Percentiles rank a stretch among this genome's conserved stretches.
Evolutionary conservation across 2,329 filamentous ascomycete species (phyloP).

Genomic region (Nigrograna mackinnonii): DNA sequence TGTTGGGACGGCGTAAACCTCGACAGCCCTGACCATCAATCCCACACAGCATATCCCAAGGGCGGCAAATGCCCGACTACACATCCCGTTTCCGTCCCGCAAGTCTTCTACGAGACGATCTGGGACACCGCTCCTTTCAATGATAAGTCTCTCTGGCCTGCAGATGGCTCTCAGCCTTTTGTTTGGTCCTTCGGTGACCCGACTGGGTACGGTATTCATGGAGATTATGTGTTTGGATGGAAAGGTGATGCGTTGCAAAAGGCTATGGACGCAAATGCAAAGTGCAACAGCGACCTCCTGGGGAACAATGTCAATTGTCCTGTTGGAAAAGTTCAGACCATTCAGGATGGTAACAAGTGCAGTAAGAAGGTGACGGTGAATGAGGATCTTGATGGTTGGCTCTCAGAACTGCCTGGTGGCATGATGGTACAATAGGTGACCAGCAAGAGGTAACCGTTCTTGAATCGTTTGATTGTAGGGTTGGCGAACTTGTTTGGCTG

Average conservation of each 20-base stretch:
- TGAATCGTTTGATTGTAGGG: too few species aligned
- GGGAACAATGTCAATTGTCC: too few species aligned
- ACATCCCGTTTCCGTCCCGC: conserved; percentile 13
- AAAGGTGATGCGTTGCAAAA: conserved; percentile 36
- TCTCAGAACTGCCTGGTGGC: background rate
- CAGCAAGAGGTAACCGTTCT: too few species aligned
- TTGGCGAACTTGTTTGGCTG: too few species aligned
- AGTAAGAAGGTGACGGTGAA: background rate
- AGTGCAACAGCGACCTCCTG: background rate
- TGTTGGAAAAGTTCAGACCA: too few species aligned
- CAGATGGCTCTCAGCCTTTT: conserved; percentile 13
- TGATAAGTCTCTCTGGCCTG: conserved; percentile 12
- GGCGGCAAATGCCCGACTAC: conserved; percentile 10
- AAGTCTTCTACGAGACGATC: conserved; percentile 13
- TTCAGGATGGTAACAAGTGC: background rate
- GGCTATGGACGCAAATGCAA: conserved; percentile 8
- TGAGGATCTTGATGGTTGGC: background rate
- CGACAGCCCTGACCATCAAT: conserved; percentile 52
- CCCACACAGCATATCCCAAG: conserved; percentile 37
- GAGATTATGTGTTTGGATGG: conserved; percentile 49
- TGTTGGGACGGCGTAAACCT: conserved; percentile 15
- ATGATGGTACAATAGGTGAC: too few species aligned
- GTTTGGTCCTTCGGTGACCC: conserved; percentile 12
- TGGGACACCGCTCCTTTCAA: conserved; percentile 18
- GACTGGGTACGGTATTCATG: conserved; percentile 17